phyloP scores from a whole-genome alignment of 768 basidiomycete genomes.

The Amanita molliuscula region DNA sequence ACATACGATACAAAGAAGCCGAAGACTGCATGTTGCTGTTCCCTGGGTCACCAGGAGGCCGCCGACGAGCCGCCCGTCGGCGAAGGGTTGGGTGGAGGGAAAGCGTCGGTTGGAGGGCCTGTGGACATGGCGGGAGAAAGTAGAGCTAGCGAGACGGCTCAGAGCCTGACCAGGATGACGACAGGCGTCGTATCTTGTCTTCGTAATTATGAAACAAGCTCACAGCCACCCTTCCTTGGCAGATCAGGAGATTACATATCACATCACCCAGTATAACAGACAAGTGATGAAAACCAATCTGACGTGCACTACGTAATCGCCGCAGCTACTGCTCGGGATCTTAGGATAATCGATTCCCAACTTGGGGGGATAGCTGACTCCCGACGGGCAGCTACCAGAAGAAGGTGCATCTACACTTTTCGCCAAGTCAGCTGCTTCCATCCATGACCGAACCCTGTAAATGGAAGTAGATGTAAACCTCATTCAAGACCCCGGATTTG shows the following conservation, averaged over 20 bases:
- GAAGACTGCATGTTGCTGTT: slow-evolving; percentile 13
- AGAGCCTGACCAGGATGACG: too few relatives aligned
- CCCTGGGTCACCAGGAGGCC: neutral
- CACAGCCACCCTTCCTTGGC: slow-evolving; percentile 8
- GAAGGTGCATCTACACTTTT: neutral
- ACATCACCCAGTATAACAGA: too few relatives aligned
- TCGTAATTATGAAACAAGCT: slow-evolving; percentile 5
- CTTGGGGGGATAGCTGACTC: slow-evolving; percentile 2
- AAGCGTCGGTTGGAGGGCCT: neutral
- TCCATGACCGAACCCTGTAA: slow-evolving; percentile 4
- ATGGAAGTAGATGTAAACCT: slow-evolving; percentile 3
- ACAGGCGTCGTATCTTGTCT: too few relatives aligned
- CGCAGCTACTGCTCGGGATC: neutral
- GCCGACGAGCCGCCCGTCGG: slow-evolving; percentile 1
- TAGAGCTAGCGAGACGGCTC: neutral
- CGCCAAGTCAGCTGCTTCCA: neutral
- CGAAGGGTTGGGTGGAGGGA: neutral
- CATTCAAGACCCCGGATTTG: neutral
- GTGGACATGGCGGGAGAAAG: slow-evolving; percentile 7
- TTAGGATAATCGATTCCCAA: too few relatives aligned
- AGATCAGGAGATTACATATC: too few relatives aligned
- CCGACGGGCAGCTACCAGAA: slow-evolving; percentile 3
- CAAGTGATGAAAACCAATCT: neutral
- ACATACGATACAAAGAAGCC: slow-evolving; percentile 24
- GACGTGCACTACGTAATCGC: neutral